These are phyloP conservation scores for Blastomyces parvus DNA, from an alignment of 2,329 filamentous ascomycete species.

Conservation along the genomic window DNA sequence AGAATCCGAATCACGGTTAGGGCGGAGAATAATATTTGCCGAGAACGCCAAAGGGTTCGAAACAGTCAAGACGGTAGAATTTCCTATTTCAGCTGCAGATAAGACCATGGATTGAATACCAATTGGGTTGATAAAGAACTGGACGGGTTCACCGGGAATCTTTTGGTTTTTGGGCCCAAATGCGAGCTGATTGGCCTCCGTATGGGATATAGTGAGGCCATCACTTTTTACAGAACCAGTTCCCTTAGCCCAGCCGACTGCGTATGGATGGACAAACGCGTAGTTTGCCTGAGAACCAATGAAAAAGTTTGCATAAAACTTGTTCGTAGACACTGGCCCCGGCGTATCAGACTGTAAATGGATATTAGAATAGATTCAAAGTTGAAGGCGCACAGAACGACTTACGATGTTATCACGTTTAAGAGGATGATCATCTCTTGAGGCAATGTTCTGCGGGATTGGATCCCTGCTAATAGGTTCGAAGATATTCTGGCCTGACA, in stretches of 20 bases:
- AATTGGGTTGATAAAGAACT: constrained; percentile 72
- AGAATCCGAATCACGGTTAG: constrained; percentile 44
- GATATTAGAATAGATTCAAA: neutral
- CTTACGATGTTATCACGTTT: constrained; percentile 33
- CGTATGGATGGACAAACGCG: constrained; percentile 68
- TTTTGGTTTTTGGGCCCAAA: constrained; percentile 50
- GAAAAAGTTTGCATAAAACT: constrained; percentile 71
- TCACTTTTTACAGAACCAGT: constrained; percentile 55
- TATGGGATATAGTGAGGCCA: constrained; percentile 69
- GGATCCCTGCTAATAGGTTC: constrained; percentile 31
- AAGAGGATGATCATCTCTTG: constrained; percentile 36
- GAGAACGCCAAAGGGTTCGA: constrained; percentile 49
- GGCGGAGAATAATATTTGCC: constrained; percentile 58
- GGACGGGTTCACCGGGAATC: constrained; percentile 47
- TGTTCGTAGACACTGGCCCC: constrained; percentile 38
- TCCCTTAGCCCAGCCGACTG: constrained; percentile 58
- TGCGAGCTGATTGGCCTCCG: constrained; percentile 56
- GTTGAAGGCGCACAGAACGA: neutral
- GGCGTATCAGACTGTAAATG: constrained; percentile 22
- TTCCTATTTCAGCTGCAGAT: constrained; percentile 64
- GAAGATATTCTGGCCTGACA: constrained; percentile 36
- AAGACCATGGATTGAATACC: constrained; percentile 73
- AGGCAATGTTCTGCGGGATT: constrained; percentile 31
- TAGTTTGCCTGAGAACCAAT: constrained; percentile 60
- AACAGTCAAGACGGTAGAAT: constrained; percentile 47